A percentile compares a stretch with the other conserved stretches of the same genome.
These are phyloP conservation scores for Tricholoma terreum DNA, from an alignment of 768 basidiomycete species.

Conservation along the genomic window DNA sequence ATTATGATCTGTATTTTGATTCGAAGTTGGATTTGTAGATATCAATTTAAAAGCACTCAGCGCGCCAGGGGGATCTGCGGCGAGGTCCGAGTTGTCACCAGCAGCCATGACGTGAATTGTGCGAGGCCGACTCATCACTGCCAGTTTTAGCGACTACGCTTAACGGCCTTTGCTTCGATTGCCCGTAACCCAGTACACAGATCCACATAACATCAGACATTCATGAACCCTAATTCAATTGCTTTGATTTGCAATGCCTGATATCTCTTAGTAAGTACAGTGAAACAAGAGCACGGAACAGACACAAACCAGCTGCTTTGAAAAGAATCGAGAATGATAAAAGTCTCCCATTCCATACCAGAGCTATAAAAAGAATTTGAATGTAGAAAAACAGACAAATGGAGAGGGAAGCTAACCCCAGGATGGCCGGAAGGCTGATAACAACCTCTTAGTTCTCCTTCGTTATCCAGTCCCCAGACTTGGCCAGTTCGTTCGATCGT, in stretches of 20 bases:
- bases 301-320: slow-evolving; percentile 34
- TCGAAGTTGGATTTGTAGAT: neutral
- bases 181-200: too few relatives aligned
- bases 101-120: too few relatives aligned
- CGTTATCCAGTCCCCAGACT: slow-evolving; percentile 40
- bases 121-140: too few relatives aligned
- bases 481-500: slow-evolving; percentile 26
- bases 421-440: slow-evolving; percentile 43
- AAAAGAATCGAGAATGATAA: slow-evolving; percentile 25
- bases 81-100: too few relatives aligned
- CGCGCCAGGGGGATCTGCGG: too few relatives aligned
- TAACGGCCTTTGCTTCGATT: too few relatives aligned
- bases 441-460: slow-evolving; percentile 35
- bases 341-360: slow-evolving; percentile 42
- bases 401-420: slow-evolving; percentile 26
- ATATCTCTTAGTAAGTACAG: neutral
- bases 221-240: slow-evolving; percentile 23
- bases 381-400: neutral
- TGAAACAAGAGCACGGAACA: neutral
- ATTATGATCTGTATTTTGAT: neutral
- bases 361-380: slow-evolving; percentile 21
- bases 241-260: slow-evolving; percentile 37
- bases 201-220: slow-evolving; percentile 1
- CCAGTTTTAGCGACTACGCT: too few relatives aligned
- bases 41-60: neutral